Evolutionary conservation across 2,329 filamentous ascomycete species (phyloP).

Genomic region (Penicillium sp.): DNA sequence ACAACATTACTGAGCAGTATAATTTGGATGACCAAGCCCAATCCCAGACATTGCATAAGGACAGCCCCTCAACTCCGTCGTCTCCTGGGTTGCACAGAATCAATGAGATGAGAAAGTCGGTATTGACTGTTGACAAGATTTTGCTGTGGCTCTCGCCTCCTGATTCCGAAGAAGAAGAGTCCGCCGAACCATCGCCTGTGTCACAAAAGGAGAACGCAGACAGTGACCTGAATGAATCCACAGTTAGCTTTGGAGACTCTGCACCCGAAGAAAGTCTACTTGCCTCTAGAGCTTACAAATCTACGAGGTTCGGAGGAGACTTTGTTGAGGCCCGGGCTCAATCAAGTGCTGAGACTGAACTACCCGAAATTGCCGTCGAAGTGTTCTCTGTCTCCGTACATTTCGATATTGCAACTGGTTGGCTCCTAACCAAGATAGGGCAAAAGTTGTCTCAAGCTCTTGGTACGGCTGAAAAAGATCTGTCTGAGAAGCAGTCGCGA

Average conservation of each 20-base stretch:
- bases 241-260: constrained; percentile 23
- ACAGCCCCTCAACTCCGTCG: constrained; percentile 18
- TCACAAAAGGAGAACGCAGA: constrained; percentile 15
- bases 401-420: constrained; percentile 44
- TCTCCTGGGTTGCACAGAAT: constrained; percentile 22
- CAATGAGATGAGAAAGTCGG: constrained; percentile 35
- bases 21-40: constrained; percentile 5
- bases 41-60: constrained; percentile 13
- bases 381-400: constrained; percentile 33
- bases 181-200: constrained; percentile 9
- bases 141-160: constrained; percentile 39
- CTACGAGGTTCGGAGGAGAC: constrained; percentile 21
- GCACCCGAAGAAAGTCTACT: constrained; percentile 25
- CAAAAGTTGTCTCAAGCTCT: constrained; percentile 32
- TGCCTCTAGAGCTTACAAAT: constrained; percentile 25
- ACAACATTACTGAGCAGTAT: constrained; percentile 15
- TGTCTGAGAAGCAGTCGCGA: constrained; percentile 4
- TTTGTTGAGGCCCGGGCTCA: constrained; percentile 5
- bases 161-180: constrained; percentile 10
- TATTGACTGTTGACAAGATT: constrained; percentile 38
- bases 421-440: constrained; percentile 41
- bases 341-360: background rate
- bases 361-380: constrained; percentile 32
- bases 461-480: constrained; percentile 12
- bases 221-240: constrained; percentile 24